Conservation (phyloP, 140 eudicot species). For the Oenanthe javanica region DNA sequence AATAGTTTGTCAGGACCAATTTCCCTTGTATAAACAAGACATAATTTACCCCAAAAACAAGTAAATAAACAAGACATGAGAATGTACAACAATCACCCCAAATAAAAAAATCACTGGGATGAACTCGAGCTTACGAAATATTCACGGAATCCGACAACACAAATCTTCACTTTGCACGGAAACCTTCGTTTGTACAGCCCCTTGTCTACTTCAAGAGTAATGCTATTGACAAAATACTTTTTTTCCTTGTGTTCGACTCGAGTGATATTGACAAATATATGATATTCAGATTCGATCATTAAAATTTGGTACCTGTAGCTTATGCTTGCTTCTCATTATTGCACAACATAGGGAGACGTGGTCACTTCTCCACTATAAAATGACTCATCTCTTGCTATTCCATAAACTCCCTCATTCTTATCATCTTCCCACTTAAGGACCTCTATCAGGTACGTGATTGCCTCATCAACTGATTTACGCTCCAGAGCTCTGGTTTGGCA, state of each 20-base stretch:
- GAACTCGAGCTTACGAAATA: not conserved
- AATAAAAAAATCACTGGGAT: not conserved
- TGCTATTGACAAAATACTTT: not conserved
- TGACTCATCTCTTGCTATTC: slow-evolving; percentile 16
- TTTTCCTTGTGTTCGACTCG: not conserved
- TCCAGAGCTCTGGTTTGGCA: slow-evolving; percentile 31
- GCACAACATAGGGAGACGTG: slow-evolving; percentile 13
- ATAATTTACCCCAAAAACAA: not conserved
- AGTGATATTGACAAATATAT: not conserved
- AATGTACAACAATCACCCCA: not conserved
- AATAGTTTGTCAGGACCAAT: too few species aligned
- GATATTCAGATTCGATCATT: not conserved
- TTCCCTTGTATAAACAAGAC: too few species aligned
- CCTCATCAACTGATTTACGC: slow-evolving; percentile 39
- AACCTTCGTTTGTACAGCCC: not conserved
- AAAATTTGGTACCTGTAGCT: not conserved
- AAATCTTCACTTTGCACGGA: slow-evolving; percentile 4
- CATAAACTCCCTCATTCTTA: slow-evolving; percentile 26
- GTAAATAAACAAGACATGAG: not conserved
- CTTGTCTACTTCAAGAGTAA: slow-evolving; percentile 2
- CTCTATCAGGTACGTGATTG: slow-evolving; percentile 35
- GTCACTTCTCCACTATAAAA: slow-evolving; percentile 21
- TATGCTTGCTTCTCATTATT: slow-evolving; percentile 6
- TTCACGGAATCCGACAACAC: slow-evolving; percentile 8
- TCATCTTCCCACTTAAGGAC: slow-evolving; percentile 43